Percentiles rank a stretch among this genome's conserved stretches.
Evolutionary conservation across 2,329 filamentous ascomycete genomes (phyloP).

Genomic region (Cladophialophora bantiana): DNA sequence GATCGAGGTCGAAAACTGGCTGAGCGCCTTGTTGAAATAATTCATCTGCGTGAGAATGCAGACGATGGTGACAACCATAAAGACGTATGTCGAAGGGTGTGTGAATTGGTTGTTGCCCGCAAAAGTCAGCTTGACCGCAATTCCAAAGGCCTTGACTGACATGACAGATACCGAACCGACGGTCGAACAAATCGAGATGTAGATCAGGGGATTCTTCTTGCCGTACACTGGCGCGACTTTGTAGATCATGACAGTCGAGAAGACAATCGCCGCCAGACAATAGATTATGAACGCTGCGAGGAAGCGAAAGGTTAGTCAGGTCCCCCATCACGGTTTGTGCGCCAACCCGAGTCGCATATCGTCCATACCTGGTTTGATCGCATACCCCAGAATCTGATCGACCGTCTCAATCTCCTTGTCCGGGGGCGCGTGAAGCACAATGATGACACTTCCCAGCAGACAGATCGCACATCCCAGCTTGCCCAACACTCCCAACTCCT

Average conservation of each 20-base stretch:
- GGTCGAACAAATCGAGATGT: conserved; percentile 96
- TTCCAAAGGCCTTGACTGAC: conserved; percentile 98
- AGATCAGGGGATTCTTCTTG: conserved; percentile 94
- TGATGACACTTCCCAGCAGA: conserved; percentile 93
- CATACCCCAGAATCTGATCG: conserved; percentile 88
- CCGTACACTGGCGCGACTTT: conserved; percentile 86
- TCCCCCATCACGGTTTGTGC: not conserved
- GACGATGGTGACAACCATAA: conserved; percentile 88
- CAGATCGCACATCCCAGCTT: conserved; percentile 96
- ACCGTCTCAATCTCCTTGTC: conserved; percentile 91
- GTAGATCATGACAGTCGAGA: conserved; percentile 96
- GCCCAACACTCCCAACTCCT: conserved; percentile 86
- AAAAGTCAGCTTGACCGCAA: conserved; percentile 94
- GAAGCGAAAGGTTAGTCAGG: not conserved
- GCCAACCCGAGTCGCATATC: not conserved
- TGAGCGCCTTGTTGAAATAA: conserved; percentile 98
- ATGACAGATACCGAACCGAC: conserved; percentile 98
- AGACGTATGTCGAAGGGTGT: conserved; percentile 95
- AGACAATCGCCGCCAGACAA: conserved; percentile 77
- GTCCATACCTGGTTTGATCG: conserved; percentile 81
- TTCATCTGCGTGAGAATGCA: conserved; percentile 99
- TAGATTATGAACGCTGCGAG: conserved; percentile 84
- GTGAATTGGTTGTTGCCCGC: conserved; percentile 93
- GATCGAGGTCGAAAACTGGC: conserved; percentile 95
- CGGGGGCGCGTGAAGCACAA: conserved; percentile 94